Evolutionary conservation across 768 basidiomycete species (phyloP).

Genomic region (Crucibulum laeve): DNA sequence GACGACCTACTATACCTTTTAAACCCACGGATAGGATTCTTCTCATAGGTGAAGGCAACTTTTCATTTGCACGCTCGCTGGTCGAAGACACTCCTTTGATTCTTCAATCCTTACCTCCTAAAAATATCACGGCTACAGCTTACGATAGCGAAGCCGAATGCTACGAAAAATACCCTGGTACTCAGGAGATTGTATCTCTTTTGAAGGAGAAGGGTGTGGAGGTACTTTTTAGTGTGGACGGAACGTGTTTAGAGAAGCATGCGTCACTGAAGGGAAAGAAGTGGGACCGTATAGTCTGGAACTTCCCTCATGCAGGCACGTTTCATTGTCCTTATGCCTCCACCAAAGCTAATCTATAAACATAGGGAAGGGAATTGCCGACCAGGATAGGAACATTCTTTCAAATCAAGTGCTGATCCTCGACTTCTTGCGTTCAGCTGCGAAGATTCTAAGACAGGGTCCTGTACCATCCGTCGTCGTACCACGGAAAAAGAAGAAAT

Average conservation of each 20-base stretch:
- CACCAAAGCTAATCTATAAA: not conserved
- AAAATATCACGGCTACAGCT: constrained; percentile 79
- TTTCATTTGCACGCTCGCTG: constrained; percentile 84
- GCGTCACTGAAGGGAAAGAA: constrained; percentile 51
- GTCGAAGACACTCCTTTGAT: constrained; percentile 41
- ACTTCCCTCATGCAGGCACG: constrained; percentile 94
- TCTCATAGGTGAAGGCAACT: constrained; percentile 92
- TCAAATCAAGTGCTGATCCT: constrained; percentile 84
- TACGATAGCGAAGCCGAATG: constrained; percentile 79
- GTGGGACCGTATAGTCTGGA: constrained; percentile 86
- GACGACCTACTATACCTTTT: constrained; percentile 60
- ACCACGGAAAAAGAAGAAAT: constrained; percentile 39
- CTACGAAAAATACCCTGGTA: constrained; percentile 79
- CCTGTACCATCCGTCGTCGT: constrained; percentile 38
- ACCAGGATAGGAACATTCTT: constrained; percentile 90
- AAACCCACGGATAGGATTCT: constrained; percentile 60
- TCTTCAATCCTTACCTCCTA: constrained; percentile 50
- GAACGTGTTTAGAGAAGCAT: constrained; percentile 64
- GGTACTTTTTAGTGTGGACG: constrained; percentile 82
- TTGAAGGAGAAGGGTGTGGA: constrained; percentile 58
- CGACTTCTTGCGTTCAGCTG: constrained; percentile 74
- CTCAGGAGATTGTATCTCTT: constrained; percentile 48
- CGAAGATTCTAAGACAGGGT: constrained; percentile 55
- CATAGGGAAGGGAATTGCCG: constrained; percentile 82
- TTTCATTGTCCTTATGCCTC: constrained; percentile 1